Conservation (phyloP, 345 rosid species). For the Hibiscus trionum region DNA sequence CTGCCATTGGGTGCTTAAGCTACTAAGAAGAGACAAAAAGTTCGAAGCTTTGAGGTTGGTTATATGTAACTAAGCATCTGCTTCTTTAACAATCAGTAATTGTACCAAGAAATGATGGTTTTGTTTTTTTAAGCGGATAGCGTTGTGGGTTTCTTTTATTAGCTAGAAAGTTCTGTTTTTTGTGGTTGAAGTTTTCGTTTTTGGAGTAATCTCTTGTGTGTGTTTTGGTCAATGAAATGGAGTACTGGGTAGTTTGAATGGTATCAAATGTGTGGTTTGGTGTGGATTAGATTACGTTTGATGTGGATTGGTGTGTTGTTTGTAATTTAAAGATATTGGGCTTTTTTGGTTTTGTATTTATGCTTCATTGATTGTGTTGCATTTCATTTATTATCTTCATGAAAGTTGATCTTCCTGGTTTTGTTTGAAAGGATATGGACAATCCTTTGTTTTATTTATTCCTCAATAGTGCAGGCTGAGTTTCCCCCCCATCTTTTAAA, state of each 20-base stretch:
- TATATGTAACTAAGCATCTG: background rate
- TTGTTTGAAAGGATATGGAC: background rate
- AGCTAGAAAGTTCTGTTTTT: background rate
- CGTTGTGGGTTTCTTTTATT: background rate
- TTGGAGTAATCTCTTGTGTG: background rate
- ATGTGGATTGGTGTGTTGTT: background rate
- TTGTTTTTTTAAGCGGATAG: background rate
- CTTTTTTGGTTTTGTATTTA: background rate
- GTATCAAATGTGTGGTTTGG: no score
- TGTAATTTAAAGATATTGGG: background rate
- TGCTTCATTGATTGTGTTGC: background rate
- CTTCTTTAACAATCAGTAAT: background rate
- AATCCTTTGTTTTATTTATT: background rate
- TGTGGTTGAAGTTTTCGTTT: background rate
- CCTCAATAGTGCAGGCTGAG: no score
- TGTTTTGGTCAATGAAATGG: background rate
- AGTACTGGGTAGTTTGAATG: no score
- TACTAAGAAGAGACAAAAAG: background rate
- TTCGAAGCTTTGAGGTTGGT: conserved; percentile 8
- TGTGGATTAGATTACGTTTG: background rate
- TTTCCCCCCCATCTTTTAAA: background rate
- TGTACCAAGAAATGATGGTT: background rate
- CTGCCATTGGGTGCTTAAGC: conserved; percentile 16
- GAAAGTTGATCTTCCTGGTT: background rate
- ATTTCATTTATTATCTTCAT: background rate